Evolutionary conservation across 768 basidiomycete species (phyloP), one percentile per base, ranked within the genome.

Genomic region (Sarcodon sp.): DNA sequence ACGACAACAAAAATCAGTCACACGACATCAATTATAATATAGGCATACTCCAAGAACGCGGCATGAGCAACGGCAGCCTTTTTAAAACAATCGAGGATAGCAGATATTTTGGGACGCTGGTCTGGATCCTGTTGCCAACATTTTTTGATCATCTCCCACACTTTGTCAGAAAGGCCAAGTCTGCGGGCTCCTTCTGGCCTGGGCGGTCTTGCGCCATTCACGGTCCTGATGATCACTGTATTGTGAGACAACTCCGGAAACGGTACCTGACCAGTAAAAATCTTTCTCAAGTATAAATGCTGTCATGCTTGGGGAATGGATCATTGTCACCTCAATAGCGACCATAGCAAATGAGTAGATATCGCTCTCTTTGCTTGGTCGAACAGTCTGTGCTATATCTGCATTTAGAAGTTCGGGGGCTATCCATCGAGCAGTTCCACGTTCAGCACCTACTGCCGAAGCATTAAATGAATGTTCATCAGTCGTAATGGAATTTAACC

Each of bases 301-400:
- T 4, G 21, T 27, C 4, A 27, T 27, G 21, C 4, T 27, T 2
- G 21, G 3, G 4, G 21, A 27, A 27, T 27, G 21, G 2, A 27
- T 27, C 21, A 27, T 27, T 3, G 4, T 27, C 21, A 41, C 39
- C 39, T 41, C 39, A 4, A 41, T 41, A 13, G 39, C 39, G 13
- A 41, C 39, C 47, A 55, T 55, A 10, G 45, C 54, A 31, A 55
- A 53, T 34, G 51, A 50, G 38, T 55, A 55, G 9, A 55, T 43
- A 43, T 55, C 54, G 4, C 49, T 47, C 7, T 50, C 34, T 45
- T 46, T 50, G 47, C 33, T 55, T 10, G 38, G 39, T 41, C 8
- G 39, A 41, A 2, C 13, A 8, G 7, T 15, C 27, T 41, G 7
- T 8, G 8, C 45, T 8, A 39, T 35, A 7, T 46, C 49, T 9